Base-by-base conservation (phyloP, 768 basidiomycete species). In the Tricholoma matsutake region DNA sequence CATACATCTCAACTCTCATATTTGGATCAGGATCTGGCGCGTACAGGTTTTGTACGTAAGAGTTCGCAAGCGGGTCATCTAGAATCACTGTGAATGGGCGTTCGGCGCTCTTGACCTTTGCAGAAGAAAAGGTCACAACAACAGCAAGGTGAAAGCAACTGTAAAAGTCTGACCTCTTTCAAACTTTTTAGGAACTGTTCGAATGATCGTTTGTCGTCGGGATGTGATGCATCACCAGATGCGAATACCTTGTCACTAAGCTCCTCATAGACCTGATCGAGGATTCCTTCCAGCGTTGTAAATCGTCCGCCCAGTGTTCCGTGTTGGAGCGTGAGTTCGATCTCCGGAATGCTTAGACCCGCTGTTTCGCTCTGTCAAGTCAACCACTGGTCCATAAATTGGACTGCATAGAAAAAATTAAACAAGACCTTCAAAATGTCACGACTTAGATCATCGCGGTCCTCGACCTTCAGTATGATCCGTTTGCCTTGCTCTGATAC, bases 281-380 rank as follows among this genome's bases (percentile, higher is more conserved):
- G 80, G 58, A 98, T 88, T 20, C 97, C 97, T 74, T 99, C 97
- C 20, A 98, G 80, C 0, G 97, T 99, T 0, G 97, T 99, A 78
- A 99, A 99, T 9, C 97, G 85, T 8, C 97, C 97, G 11, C 97
- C 97, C 3, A 99, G 85, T 0, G 97, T 98, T 4, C 97, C 97
- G 16, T 93, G 87, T 45, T 92, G 88, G 5, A 99, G 85, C 10
- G 88, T 85, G 7, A 99, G 87, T 56, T 98, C 92, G 64, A 98
- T 97, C 70, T 99, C 97, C 2, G 97, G 96, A 47, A 99, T 93
- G 3, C 76, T 80, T 31, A 99, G 78, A 16, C 94, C 94, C 16
- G 91, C 91, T 0, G 92, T 94, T 69, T 99, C 96, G 69, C 94
- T 96, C 94, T 98, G 67, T 6, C 45, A 6, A 28, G 3, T n/a